Base-by-base conservation (phyloP, 1,284 basidiomycete species). In the Cryptococcus sp. region DNA sequence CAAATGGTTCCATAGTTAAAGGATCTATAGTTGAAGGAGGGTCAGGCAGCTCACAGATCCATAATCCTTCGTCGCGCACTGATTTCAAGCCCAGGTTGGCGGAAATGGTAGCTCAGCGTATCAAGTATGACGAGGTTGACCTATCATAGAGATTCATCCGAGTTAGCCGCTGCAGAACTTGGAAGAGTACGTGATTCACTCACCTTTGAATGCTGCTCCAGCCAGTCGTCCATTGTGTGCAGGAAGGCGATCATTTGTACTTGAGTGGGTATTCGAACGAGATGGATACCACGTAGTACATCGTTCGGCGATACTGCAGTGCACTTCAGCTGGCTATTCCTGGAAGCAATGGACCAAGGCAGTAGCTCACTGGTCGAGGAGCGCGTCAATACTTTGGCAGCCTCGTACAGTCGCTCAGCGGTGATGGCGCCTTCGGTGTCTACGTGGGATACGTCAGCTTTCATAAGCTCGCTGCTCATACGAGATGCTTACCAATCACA, bases 351-450 rank as follows among this genome's bases (percentile, higher is more conserved):
- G 13, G 17, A 41, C 20, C 15, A 29, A 29, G 34, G 25, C 23
- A 40, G 26, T 19, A 51, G 23, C 54, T 50, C 23, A 41, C 51
- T 46, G 19, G 47, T 45, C 26, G 29, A 40, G 39, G 46, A 55
- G 1, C 57, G 51, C 0, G 55, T 59, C 10, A 64, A 15, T 1
- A 61, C 40, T 43, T 62, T 54, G 3, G 69, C 68, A 1, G 70
- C 71, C 4, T 57, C 23, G 3, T 54, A 46, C 3, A 78, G 29
- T 10, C 72, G 64, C n/a, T 71, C 67, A 0, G 67, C 49, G 1
- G 70, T 62, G 3, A 79, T 63, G 0, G 63, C 65, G 1, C 76
- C 77, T 59, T 79, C 78, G 0, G 77, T 75, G 45, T 79, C 78
- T 77, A 45, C 13, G 8, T n/a, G 17, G n/a, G 29, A 1, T 5